These are phyloP conservation scores for Chaetomium tenue DNA, from an alignment of 495 filamentous ascomycete species.

Conservation along the genomic window DNA sequence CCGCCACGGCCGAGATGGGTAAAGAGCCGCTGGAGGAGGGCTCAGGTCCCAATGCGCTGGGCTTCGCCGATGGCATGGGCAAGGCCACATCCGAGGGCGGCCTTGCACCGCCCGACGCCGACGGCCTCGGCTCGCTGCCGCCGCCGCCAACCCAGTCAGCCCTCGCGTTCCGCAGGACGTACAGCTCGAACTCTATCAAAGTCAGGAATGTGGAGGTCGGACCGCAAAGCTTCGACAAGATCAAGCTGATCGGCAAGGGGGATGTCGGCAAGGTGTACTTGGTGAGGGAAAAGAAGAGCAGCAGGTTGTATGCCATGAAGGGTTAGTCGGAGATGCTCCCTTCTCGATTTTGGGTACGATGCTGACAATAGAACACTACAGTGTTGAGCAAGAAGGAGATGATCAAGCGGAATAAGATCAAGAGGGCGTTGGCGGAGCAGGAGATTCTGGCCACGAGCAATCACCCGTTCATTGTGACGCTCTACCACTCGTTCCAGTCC, in stretches of 20 bases:
- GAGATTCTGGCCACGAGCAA: constrained; percentile 98
- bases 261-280: constrained; percentile 98
- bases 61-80: constrained; percentile 46
- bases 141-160: constrained; percentile 50
- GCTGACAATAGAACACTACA: constrained; percentile 39
- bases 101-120: constrained; percentile 29
- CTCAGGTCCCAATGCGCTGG: constrained; percentile 55
- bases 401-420: constrained; percentile 99
- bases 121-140: constrained; percentile 42
- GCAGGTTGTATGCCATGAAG: constrained; percentile 96
- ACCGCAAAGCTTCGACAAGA: constrained; percentile 96
- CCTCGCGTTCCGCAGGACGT: constrained; percentile 84
- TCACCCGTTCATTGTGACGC: constrained; percentile 96
- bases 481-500: constrained; percentile 98
- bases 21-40: constrained; percentile 70
- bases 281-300: constrained; percentile 95
- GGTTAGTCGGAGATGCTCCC: constrained; percentile 52
- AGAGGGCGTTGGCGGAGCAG: constrained; percentile 94
- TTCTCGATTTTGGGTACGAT: background rate
- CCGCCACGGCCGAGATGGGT: constrained; percentile 74
- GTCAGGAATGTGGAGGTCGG: constrained; percentile 95
- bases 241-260: constrained; percentile 97
- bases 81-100: constrained; percentile 25
- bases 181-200: constrained; percentile 99
- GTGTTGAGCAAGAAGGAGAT: constrained; percentile 99